Evolutionary conservation across 768 basidiomycete genomes (phyloP).

Genomic region (Phylloporus sp.): DNA sequence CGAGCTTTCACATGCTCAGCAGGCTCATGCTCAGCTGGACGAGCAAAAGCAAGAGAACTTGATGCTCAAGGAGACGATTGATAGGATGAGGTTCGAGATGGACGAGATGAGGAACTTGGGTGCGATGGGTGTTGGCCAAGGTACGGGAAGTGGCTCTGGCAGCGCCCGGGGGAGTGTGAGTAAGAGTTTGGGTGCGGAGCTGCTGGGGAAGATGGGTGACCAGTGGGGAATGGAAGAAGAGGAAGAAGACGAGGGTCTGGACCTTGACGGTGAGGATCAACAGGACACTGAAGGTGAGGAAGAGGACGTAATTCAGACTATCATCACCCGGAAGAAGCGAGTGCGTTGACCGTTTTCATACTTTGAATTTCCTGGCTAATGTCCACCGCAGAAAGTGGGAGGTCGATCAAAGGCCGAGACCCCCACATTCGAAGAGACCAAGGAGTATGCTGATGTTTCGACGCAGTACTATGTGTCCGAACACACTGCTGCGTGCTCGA

Average conservation of each 20-base stretch:
- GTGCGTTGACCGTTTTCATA: constrained; percentile 33
- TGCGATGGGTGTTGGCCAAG: constrained; percentile 30
- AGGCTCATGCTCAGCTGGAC: constrained; percentile 71
- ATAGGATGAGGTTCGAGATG: constrained; percentile 89
- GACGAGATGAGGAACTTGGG: constrained; percentile 73
- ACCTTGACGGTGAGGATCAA: constrained; percentile 40
- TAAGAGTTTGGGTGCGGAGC: constrained; percentile 71
- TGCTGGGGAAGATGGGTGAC: constrained; percentile 56
- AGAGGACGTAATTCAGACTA: constrained; percentile 74
- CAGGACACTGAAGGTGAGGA: constrained; percentile 56
- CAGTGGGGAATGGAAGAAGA: constrained; percentile 41
- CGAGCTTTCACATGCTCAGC: constrained; percentile 65
- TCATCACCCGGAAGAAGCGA: constrained; percentile 80
- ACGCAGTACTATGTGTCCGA: constrained; percentile 64
- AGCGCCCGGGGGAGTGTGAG: constrained; percentile 58
- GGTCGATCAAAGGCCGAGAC: constrained; percentile 50
- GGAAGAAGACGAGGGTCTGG: constrained; percentile 35
- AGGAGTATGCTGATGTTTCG: constrained; percentile 70
- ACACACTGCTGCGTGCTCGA: constrained; percentile 41
- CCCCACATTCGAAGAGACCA: constrained; percentile 50
- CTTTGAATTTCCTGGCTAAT: constrained; percentile 10
- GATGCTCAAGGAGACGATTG: constrained; percentile 92
- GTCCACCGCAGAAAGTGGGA: constrained; percentile 53
- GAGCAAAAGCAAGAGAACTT: constrained; percentile 95
- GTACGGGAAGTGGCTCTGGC: constrained; percentile 38